Evolutionary conservation across 495 filamentous ascomycete genomes (phyloP).

Genomic region (Pseudomonodictys pantanalensis): DNA sequence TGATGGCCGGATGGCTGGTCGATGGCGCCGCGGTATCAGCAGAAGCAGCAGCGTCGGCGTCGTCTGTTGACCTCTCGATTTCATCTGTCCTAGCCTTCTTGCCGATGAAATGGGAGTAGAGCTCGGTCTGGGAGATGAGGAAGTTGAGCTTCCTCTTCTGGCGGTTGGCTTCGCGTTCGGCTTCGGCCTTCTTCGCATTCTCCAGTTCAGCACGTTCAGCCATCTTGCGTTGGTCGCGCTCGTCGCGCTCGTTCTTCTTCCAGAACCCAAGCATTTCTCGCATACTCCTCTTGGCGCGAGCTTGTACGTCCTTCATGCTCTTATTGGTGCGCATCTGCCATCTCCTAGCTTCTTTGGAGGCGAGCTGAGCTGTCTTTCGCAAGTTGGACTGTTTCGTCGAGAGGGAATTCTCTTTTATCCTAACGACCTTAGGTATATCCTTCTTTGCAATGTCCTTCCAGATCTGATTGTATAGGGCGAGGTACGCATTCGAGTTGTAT

Average conservation of each 20-base stretch:
- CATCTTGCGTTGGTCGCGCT: conserved; percentile 87
- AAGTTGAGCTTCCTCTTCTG: conserved; percentile 99
- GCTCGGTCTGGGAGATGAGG: conserved; percentile 96
- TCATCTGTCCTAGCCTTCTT: conserved; percentile 98
- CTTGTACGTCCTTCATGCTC: conserved; percentile 94
- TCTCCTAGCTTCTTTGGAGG: conserved; percentile 92
- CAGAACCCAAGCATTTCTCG: conserved; percentile 99
- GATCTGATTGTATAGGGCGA: conserved; percentile 97
- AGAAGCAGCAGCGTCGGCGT: conserved; percentile 58
- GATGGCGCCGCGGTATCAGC: conserved; percentile 34
- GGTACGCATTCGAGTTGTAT: conserved; percentile 87
- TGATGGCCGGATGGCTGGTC: conserved; percentile 44
- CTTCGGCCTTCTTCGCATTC: conserved; percentile 92
- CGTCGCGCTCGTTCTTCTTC: conserved; percentile 97
- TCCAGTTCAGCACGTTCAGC: conserved; percentile 97
- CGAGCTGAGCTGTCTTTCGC: conserved; percentile 95
- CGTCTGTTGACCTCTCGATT: conserved; percentile 82
- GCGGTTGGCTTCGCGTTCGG: conserved; percentile 91
- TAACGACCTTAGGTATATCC: conserved; percentile 86
- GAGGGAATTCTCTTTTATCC: conserved; percentile 78
- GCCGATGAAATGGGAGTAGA: conserved; percentile 99
- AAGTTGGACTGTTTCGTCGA: conserved; percentile 84
- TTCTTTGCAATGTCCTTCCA: conserved; percentile 93
- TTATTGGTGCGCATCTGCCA: conserved; percentile 99
- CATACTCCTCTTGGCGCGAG: conserved; percentile 95